Evolutionary conservation across 495 filamentous ascomycete genomes (phyloP).

Genomic region (Penicillium riverlandense): DNA sequence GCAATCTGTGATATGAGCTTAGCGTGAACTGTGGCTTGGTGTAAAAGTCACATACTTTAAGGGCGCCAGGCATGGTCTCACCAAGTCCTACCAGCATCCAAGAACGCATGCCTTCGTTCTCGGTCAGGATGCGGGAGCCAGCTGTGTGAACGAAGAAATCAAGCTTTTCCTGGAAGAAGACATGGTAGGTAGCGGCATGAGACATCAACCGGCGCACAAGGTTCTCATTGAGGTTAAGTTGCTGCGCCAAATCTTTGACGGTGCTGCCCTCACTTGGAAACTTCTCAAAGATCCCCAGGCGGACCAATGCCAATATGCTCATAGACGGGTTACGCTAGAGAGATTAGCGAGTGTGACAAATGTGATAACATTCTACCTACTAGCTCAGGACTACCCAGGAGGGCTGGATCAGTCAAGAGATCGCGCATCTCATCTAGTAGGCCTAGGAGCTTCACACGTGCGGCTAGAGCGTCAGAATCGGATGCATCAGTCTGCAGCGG

Average conservation of each 20-base stretch:
- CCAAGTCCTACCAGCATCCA: slow-evolving; percentile 45
- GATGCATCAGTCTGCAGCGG: slow-evolving; percentile 6
- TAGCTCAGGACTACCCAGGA: slow-evolving; percentile 5
- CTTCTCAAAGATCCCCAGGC: slow-evolving; percentile 6
- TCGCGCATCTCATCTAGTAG: slow-evolving; percentile 5
- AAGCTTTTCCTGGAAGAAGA: slow-evolving; percentile 7
- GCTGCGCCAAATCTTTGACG: slow-evolving; percentile 5
- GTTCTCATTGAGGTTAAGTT: slow-evolving; percentile 3
- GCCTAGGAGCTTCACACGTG: slow-evolving; percentile 6
- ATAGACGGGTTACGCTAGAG: slow-evolving; percentile 7
- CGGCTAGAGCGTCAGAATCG: background rate
- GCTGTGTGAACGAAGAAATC: slow-evolving; percentile 9
- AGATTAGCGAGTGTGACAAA: too few relatives aligned
- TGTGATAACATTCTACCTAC: background rate
- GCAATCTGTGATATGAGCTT: slow-evolving; percentile 2
- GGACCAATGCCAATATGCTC: slow-evolving; percentile 6
- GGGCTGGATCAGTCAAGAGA: slow-evolving; percentile 8
- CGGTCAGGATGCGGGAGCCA: slow-evolving; percentile 31
- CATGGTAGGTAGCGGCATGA: slow-evolving; percentile 12
- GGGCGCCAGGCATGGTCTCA: slow-evolving; percentile 15
- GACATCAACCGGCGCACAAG: slow-evolving; percentile 10
- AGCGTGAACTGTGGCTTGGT: background rate
- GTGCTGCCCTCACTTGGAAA: slow-evolving; percentile 7
- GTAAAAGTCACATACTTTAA: background rate
- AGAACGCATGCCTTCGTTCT: slow-evolving; percentile 34